These are phyloP conservation scores for Jackrogersella multiformis DNA, from an alignment of 495 filamentous ascomycete species.

Conservation along the genomic window DNA sequence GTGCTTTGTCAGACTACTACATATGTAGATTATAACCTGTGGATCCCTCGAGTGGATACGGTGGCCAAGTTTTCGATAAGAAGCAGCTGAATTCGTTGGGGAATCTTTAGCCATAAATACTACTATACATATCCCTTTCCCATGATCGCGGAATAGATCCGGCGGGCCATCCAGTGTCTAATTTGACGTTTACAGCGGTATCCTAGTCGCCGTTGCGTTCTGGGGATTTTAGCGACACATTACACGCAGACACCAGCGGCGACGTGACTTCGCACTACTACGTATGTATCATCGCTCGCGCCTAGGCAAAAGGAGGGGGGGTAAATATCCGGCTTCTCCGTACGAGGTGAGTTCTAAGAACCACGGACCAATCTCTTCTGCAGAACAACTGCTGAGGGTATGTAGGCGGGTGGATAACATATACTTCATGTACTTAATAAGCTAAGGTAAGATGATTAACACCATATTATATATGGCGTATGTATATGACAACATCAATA, in stretches of 20 bases:
- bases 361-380: conserved; percentile 1
- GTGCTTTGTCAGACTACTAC: conserved; percentile 7
- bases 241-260: conserved; percentile 37
- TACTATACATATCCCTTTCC: conserved; percentile 30
- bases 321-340: conserved; percentile 22
- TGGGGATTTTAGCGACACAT: conserved; percentile 40
- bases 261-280: conserved; percentile 38
- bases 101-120: conserved; percentile 26
- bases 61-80: conserved; percentile 32
- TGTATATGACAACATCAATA: conserved; percentile 4
- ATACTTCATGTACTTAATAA: not conserved
- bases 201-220: conserved; percentile 36
- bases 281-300: conserved; percentile 17
- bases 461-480: not conserved
- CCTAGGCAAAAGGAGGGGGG: conserved; percentile 15
- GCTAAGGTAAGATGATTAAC: not conserved
- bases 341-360: conserved; percentile 12
- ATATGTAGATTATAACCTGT: conserved; percentile 19
- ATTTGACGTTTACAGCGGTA: conserved; percentile 46
- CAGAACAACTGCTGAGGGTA: not conserved
- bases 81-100: conserved; percentile 37
- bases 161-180: conserved; percentile 28
- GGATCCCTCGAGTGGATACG: conserved; percentile 31
- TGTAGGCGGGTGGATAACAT: not conserved
- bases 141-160: conserved; percentile 35